Conservation (phyloP, 139 green algal genomes). For the Chlamydomonas sphaeroides region DNA sequence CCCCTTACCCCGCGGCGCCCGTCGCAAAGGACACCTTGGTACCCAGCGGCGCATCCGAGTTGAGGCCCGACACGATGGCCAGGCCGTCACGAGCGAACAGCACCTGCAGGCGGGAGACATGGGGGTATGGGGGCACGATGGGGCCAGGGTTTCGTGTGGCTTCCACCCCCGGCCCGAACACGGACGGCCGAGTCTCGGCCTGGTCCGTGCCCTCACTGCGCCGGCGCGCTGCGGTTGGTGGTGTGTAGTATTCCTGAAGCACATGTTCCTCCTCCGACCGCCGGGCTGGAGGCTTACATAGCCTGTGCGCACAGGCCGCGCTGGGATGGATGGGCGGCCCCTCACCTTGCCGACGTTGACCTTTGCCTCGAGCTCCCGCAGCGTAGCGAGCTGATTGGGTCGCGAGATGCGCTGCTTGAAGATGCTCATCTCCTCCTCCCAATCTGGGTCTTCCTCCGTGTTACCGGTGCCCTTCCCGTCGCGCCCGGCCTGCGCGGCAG, state of each 20-base stretch:
- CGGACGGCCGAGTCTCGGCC: too few relatives aligned
- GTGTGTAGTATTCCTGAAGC: too few relatives aligned
- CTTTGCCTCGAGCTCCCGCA: conserved; percentile 73
- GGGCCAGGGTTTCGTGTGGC: too few relatives aligned
- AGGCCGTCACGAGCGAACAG: conserved; percentile 72
- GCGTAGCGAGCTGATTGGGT: conserved; percentile 84
- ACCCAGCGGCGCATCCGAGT: conserved; percentile 85
- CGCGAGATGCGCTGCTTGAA: conserved; percentile 80
- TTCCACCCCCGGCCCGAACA: too few relatives aligned
- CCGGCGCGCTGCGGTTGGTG: too few relatives aligned
- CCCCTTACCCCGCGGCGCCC: conserved; percentile 73
- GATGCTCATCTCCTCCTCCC: conserved; percentile 86
- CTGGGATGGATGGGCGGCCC: background rate
- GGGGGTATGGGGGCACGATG: background rate
- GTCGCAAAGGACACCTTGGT: conserved; percentile 83
- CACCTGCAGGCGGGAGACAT: conserved; percentile 71
- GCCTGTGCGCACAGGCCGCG: too few relatives aligned
- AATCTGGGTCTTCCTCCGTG: conserved; percentile 71
- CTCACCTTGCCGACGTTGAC: background rate
- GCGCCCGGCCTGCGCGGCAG: background rate
- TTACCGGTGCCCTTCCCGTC: conserved; percentile 5
- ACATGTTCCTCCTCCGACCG: too few relatives aligned
- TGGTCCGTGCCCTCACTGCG: too few relatives aligned
- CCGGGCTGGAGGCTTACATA: too few relatives aligned
- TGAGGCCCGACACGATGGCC: conserved; percentile 85